These are phyloP conservation scores for Candida andamanensis DNA, from an alignment of 805 yeast genomes.

Conservation along the genomic window DNA sequence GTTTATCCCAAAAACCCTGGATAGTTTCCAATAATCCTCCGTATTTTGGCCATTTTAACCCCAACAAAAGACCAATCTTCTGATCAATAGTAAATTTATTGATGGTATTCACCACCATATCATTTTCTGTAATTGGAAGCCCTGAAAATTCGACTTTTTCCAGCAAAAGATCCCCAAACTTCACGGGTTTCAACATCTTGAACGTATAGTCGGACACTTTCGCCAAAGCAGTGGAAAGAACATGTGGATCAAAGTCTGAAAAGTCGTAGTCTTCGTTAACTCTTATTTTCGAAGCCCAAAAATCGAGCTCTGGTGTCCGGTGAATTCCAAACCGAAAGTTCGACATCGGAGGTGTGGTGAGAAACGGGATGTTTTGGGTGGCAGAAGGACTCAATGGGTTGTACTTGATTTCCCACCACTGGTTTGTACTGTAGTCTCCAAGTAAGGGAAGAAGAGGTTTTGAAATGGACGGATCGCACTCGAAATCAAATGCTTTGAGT, in stretches of 20 bases:
- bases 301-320: slow-evolving; percentile 26
- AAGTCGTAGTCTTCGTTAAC: slow-evolving; percentile 48
- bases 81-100: slow-evolving; percentile 15
- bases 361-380: slow-evolving; percentile 51
- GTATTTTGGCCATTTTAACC: slow-evolving; percentile 1
- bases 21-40: background rate
- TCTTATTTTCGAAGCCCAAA: slow-evolving; percentile 46
- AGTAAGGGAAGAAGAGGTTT: slow-evolving; percentile 51
- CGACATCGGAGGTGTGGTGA: slow-evolving; percentile 45
- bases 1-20: slow-evolving; percentile 3
- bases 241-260: slow-evolving; percentile 29
- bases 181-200: slow-evolving; percentile 18
- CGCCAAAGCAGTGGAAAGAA: slow-evolving; percentile 24
- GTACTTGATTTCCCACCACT: slow-evolving; percentile 36
- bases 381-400: slow-evolving; percentile 20
- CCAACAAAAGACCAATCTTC: slow-evolving; percentile 10
- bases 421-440: slow-evolving; percentile 49
- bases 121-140: slow-evolving; percentile 7
- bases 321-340: slow-evolving; percentile 30
- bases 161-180: slow-evolving; percentile 11
- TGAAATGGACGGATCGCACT: slow-evolving; percentile 31
- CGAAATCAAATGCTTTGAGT: slow-evolving; percentile 16
- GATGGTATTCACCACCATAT: slow-evolving; percentile 6
- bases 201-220: slow-evolving; percentile 18
- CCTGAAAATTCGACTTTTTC: slow-evolving; percentile 6